Evolutionary conservation across 2,329 filamentous ascomycete species (phyloP).

Genomic region (Botryotinia narcissicola): DNA sequence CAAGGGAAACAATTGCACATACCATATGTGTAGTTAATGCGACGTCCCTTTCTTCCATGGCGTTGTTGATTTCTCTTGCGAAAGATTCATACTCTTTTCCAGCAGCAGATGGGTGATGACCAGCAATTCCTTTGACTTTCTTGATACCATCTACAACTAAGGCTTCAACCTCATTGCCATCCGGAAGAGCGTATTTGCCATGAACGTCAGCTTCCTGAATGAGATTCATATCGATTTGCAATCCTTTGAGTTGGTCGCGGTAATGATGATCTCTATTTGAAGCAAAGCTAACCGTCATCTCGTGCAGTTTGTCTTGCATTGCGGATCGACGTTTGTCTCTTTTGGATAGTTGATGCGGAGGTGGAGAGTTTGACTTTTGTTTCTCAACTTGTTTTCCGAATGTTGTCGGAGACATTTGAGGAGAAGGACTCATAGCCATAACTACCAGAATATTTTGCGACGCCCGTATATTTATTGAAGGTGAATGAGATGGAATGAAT

Average conservation of each 20-base stretch:
- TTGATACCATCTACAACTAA: slow-evolving; percentile 36
- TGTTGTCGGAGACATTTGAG: slow-evolving; percentile 34
- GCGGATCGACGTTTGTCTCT: slow-evolving; percentile 85
- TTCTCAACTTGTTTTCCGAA: slow-evolving; percentile 32
- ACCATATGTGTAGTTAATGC: slow-evolving; percentile 81
- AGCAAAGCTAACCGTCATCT: slow-evolving; percentile 74
- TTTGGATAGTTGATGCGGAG: slow-evolving; percentile 58
- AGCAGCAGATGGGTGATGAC: slow-evolving; percentile 55
- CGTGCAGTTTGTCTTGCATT: slow-evolving; percentile 73
- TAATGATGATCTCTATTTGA: slow-evolving; percentile 81
- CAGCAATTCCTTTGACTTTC: slow-evolving; percentile 39
- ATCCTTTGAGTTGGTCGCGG: slow-evolving; percentile 81
- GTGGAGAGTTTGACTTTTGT: slow-evolving; percentile 37
- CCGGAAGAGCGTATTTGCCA: slow-evolving; percentile 63
- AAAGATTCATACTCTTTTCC: slow-evolving; percentile 85
- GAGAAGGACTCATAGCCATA: slow-evolving; percentile 37
- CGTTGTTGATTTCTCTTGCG: slow-evolving; percentile 80
- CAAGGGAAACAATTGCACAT: slow-evolving; percentile 38
- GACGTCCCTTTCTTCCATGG: slow-evolving; percentile 83
- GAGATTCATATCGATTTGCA: slow-evolving; percentile 87
- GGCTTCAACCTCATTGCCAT: slow-evolving; percentile 45
- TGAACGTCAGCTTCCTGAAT: slow-evolving; percentile 86
- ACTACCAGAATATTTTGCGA: not conserved
- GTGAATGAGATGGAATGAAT: not conserved
- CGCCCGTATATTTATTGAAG: not conserved